Percentiles rank a stretch among this genome's conserved stretches.
phyloP scores from a whole-genome alignment of 2,329 filamentous ascomycete genomes.

The Tricladium varicosporioides region DNA sequence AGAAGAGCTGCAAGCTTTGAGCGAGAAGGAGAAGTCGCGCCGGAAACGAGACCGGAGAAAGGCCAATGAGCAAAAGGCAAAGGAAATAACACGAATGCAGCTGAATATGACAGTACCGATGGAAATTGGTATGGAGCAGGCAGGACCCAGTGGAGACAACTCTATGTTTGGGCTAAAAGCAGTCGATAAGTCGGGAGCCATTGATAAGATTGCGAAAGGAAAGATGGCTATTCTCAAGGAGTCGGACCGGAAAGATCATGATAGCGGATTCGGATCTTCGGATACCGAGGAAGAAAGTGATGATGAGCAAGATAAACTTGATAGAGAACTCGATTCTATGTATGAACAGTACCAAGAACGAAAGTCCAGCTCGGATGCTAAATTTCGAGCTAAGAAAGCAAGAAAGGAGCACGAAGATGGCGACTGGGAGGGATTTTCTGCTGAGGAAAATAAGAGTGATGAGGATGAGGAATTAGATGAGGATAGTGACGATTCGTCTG shows the following conservation, averaged over 20 bases:
- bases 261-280: slow-evolving; percentile 55
- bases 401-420: slow-evolving; percentile 78
- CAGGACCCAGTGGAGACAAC: slow-evolving; percentile 73
- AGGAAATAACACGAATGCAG: slow-evolving; percentile 93
- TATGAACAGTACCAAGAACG: slow-evolving; percentile 84
- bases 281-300: slow-evolving; percentile 66
- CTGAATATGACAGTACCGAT: slow-evolving; percentile 95
- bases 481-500: slow-evolving; percentile 60
- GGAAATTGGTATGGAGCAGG: slow-evolving; percentile 91
- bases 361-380: slow-evolving; percentile 77
- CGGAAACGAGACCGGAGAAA: slow-evolving; percentile 81
- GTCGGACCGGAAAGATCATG: slow-evolving; percentile 56
- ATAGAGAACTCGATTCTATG: slow-evolving; percentile 81
- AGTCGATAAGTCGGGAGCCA: slow-evolving; percentile 72
- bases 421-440: slow-evolving; percentile 89
- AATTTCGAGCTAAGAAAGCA: slow-evolving; percentile 86
- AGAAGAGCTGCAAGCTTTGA: slow-evolving; percentile 78
- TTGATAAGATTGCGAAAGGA: slow-evolving; percentile 69
- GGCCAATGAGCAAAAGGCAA: slow-evolving; percentile 92
- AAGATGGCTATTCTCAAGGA: slow-evolving; percentile 71
- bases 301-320: slow-evolving; percentile 77
- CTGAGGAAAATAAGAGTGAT: slow-evolving; percentile 56
- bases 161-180: slow-evolving; percentile 84
- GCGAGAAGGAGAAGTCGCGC: slow-evolving; percentile 72
- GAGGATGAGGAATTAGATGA: slow-evolving; percentile 55